Percentiles rank a stretch among this genome's conserved stretches.
These are phyloP conservation scores for Claviceps sp. DNA, from an alignment of 2,329 filamentous ascomycete genomes.

Conservation along the genomic window DNA sequence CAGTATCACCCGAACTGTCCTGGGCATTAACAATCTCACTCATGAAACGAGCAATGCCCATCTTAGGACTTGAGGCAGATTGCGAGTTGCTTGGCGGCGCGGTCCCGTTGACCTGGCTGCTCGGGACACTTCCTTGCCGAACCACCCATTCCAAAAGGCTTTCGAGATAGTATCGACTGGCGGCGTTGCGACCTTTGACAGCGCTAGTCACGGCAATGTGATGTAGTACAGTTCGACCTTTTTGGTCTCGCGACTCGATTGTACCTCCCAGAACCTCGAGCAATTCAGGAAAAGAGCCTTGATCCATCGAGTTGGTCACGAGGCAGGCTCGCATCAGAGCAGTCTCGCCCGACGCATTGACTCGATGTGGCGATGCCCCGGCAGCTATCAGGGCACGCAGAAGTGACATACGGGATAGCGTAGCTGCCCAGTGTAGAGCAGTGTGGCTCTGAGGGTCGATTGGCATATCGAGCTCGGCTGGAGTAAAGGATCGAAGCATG, in stretches of 20 bases:
- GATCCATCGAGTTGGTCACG: slow-evolving; percentile 89
- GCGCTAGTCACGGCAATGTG: slow-evolving; percentile 94
- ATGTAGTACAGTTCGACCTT: slow-evolving; percentile 83
- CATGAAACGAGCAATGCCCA: slow-evolving; percentile 87
- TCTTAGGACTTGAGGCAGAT: slow-evolving; percentile 40
- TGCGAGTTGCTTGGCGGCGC: slow-evolving; percentile 27
- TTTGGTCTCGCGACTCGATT: slow-evolving; percentile 80
- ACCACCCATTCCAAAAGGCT: slow-evolving; percentile 90
- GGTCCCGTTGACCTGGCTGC: slow-evolving; percentile 31
- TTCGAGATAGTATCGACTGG: slow-evolving; percentile 92
- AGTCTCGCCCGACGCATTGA: slow-evolving; percentile 83
- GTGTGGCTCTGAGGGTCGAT: slow-evolving; percentile 84
- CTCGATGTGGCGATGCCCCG: slow-evolving; percentile 75
- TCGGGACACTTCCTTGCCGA: slow-evolving; percentile 58
- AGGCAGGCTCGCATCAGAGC: slow-evolving; percentile 84
- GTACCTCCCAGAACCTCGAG: slow-evolving; percentile 80
- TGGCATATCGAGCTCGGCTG: slow-evolving; percentile 78
- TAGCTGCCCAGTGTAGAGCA: slow-evolving; percentile 91
- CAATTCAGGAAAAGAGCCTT: slow-evolving; percentile 78
- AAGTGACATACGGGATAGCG: slow-evolving; percentile 72
- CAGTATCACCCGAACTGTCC: slow-evolving; percentile 89
- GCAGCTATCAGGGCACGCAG: slow-evolving; percentile 68
- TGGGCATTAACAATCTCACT: slow-evolving; percentile 93
- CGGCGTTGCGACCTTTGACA: slow-evolving; percentile 81
- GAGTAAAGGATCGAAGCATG: slow-evolving; percentile 60